A percentile compares a stretch with the other conserved stretches of the same genome.
Conservation (phyloP, 2,329 filamentous ascomycete genomes). For the Shiraia sp. region DNA sequence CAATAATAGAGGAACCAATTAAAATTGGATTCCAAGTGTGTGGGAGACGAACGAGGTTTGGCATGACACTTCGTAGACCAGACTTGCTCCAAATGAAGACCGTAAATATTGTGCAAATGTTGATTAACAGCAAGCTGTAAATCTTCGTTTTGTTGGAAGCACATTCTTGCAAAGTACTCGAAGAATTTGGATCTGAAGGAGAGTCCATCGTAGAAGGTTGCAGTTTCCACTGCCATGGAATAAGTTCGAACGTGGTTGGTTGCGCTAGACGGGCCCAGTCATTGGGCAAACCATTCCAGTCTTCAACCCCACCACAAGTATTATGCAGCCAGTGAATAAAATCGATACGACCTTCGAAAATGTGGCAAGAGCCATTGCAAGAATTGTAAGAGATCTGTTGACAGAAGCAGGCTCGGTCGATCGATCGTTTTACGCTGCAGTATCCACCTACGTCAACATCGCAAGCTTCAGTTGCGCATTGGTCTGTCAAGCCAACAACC, state of each 20-base stretch:
- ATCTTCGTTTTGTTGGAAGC: slow-evolving; percentile 27
- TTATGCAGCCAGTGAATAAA: slow-evolving; percentile 39
- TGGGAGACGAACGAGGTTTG: slow-evolving; percentile 2
- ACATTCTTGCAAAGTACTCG: slow-evolving; percentile 12
- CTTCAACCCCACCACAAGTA: slow-evolving; percentile 31
- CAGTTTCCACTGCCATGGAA: slow-evolving; percentile 39
- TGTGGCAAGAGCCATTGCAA: slow-evolving; percentile 32
- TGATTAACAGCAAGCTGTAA: slow-evolving; percentile 25
- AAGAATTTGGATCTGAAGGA: slow-evolving; percentile 2
- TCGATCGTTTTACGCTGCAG: slow-evolving; percentile 29
- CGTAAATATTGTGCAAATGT: slow-evolving; percentile 21
- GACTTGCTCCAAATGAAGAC: slow-evolving; percentile 9
- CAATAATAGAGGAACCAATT: slow-evolving; percentile 22
- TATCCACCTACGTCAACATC: slow-evolving; percentile 33
- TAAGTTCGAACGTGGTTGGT: slow-evolving; percentile 29
- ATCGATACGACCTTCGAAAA: slow-evolving; percentile 36
- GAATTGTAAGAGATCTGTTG: slow-evolving; percentile 30
- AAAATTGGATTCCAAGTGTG: slow-evolving; percentile 16
- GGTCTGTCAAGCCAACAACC: slow-evolving; percentile 19
- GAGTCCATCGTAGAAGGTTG: slow-evolving; percentile 10
- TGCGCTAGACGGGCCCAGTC: slow-evolving; percentile 30
- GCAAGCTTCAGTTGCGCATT: slow-evolving; percentile 39
- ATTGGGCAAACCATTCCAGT: slow-evolving; percentile 38
- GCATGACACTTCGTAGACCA: slow-evolving; percentile 1
- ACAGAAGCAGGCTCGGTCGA: slow-evolving; percentile 39